Evolutionary conservation across 129 eudicot genomes (phyloP).

Genomic region (Saposhnikovia divaricata): DNA sequence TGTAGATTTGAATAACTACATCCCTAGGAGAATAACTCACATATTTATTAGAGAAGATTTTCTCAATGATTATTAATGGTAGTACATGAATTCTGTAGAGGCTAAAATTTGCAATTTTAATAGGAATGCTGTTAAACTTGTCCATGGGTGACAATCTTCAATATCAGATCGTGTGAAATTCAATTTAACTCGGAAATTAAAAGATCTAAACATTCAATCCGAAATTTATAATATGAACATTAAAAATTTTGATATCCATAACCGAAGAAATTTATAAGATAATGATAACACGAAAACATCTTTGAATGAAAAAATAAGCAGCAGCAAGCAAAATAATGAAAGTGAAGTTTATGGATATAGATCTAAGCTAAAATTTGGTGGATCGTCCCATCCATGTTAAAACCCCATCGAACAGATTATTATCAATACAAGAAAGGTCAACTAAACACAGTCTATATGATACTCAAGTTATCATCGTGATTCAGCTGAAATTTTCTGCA

Average conservation of each 20-base stretch:
- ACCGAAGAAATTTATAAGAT: background rate
- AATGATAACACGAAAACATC: background rate
- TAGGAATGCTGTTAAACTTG: too few relatives aligned
- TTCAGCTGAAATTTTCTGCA: background rate
- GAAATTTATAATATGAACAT: too few relatives aligned
- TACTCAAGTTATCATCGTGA: background rate
- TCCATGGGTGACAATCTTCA: too few relatives aligned
- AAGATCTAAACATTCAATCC: too few relatives aligned
- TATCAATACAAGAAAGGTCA: conserved; percentile 3
- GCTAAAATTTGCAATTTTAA: too few relatives aligned
- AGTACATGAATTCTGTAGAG: too few relatives aligned
- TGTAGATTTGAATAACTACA: too few relatives aligned
- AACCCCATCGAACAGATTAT: background rate
- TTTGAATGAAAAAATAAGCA: background rate
- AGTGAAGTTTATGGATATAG: background rate
- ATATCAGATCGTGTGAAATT: too few relatives aligned
- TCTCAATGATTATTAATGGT: too few relatives aligned
- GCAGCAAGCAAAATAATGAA: background rate
- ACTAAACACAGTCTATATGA: background rate
- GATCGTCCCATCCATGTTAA: background rate
- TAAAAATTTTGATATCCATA: background rate
- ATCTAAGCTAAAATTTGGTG: background rate
- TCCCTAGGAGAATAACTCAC: too few relatives aligned
- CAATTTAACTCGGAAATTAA: too few relatives aligned
- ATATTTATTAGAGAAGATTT: too few relatives aligned